A percentile compares a stretch with the other conserved stretches of the same genome.
These are phyloP conservation scores for Linum usitatissimum DNA, from an alignment of 345 rosid species.

Conservation along the genomic window DNA sequence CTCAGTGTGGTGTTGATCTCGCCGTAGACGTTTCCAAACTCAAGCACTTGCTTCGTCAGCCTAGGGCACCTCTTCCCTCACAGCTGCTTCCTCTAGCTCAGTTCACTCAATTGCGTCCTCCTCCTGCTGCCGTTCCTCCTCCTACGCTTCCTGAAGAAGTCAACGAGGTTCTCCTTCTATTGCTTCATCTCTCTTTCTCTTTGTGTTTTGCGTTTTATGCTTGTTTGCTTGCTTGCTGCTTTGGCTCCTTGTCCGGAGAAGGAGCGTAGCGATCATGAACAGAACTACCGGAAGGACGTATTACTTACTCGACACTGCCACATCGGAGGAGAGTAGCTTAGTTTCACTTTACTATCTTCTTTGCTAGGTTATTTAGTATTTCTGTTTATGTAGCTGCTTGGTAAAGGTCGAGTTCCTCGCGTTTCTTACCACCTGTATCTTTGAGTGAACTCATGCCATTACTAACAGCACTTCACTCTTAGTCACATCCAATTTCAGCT, in stretches of 20 bases:
- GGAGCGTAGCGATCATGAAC: not conserved
- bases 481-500: not conserved
- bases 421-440: not conserved
- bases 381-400: not conserved
- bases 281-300: not conserved
- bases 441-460: not conserved
- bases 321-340: no score
- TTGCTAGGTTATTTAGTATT: not conserved
- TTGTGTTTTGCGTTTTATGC: not conserved
- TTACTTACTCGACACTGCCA: not conserved
- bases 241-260: not conserved
- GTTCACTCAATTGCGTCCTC: conserved; percentile 2
- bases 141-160: conserved; percentile 52
- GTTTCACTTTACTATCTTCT: not conserved
- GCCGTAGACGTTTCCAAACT: conserved; percentile 66
- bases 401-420: not conserved
- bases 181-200: not conserved
- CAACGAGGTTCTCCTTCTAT: conserved; percentile 49
- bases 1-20: conserved; percentile 81
- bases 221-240: not conserved
- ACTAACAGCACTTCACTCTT: not conserved
- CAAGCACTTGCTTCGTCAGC: conserved; percentile 42
- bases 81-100: conserved; percentile 11
- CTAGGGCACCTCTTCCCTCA: conserved; percentile 15
- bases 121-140: conserved; percentile 12